A percentile compares a stretch with the other conserved stretches of the same genome.
These are phyloP conservation scores for Alternaria novae-zelandiae DNA, from an alignment of 2,329 filamentous ascomycete genomes.

Conservation along the genomic window DNA sequence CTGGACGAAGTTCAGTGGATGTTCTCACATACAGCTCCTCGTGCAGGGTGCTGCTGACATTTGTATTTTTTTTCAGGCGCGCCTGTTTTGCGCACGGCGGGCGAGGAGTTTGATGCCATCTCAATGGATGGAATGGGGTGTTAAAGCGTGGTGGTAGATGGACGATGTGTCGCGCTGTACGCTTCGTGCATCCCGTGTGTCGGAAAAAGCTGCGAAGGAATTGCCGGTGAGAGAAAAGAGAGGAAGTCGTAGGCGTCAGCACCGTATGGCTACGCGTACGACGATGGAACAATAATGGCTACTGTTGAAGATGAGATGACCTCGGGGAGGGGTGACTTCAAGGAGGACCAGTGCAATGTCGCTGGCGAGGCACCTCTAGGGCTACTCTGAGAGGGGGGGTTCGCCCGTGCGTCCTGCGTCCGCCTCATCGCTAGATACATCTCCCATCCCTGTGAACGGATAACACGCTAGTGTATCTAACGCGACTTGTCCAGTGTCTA, in stretches of 20 bases:
- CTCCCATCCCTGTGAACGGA: too few species aligned
- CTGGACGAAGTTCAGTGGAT: not conserved
- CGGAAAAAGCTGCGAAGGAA: constrained; percentile 31
- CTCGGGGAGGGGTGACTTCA: too few species aligned
- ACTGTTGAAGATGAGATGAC: constrained; percentile 14
- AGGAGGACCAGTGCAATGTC: too few species aligned
- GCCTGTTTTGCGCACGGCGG: constrained; percentile 72
- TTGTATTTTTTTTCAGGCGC: constrained; percentile 98
- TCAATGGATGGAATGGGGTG: constrained; percentile 51
- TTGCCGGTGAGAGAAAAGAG: constrained; percentile 21
- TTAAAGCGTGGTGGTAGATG: constrained; percentile 46
- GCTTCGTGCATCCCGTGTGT: constrained; percentile 38
- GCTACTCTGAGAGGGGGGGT: too few species aligned
- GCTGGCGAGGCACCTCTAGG: too few species aligned
- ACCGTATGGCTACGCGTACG: constrained; percentile 20
- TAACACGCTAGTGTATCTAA: constrained; percentile 11
- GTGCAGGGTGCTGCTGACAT: constrained; percentile 55
- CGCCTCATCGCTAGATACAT: too few species aligned
- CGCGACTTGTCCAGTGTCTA: constrained; percentile 10
- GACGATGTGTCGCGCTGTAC: too few species aligned
- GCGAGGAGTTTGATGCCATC: constrained; percentile 70
- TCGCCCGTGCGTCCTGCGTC: too few species aligned
- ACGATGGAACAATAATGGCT: constrained; percentile 37
- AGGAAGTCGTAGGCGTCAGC: constrained; percentile 10
- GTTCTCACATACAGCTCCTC: not conserved